Base-by-base conservation (phyloP, 1,139 yeast genomes). In the Hansenula lynferdii region DNA sequence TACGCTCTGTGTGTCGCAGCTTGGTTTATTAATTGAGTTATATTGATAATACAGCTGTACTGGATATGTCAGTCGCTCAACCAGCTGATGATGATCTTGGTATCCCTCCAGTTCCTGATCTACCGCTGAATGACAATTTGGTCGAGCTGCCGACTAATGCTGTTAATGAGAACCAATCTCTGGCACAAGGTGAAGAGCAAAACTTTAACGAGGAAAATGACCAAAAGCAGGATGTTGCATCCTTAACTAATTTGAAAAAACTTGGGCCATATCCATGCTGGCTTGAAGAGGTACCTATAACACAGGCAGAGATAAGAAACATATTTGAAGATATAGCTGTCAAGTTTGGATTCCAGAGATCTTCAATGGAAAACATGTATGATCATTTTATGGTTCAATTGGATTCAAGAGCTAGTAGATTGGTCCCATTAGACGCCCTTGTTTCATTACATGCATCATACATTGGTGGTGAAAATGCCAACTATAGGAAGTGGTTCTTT, bases 401-500 rank as follows among this genome's bases (percentile, higher is more conserved):
- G 41, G 90, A 83, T 51, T 81, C 89, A 1, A 65, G 90, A 47
- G 75, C 86, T 2, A 72, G 85, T n/a, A 65, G 90, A 47, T 69
- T 78, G 63, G 67, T 70, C 0, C 74, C 85, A 0, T 49, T 47
- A 2, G 66, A 62, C 34, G 87, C 90, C 0, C 62, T 83, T 40
- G 58, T 67, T 33, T 70, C 85, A 0, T 51, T 82, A 33, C 89
- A 83, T 59, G 85, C 82, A 0, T 85, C 83, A 42, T 82, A 81
- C 53, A 77, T 83, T 44, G 87, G 87, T 1, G 92, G 90, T 1
- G 65, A 71, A 19, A 72, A 79, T 45, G 66, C 90, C 0, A 83
- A 83, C 54, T 82, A 75, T 54, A 69, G 72, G 47, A 82, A 79
- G 54, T 83, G 90, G 90, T 82, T 74, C 53, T 81, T 82, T 66